A percentile compares a stretch with the other conserved stretches of the same genome.
Conservation (phyloP, 805 yeast species). For the Maudiozyma pseudohumilis region DNA sequence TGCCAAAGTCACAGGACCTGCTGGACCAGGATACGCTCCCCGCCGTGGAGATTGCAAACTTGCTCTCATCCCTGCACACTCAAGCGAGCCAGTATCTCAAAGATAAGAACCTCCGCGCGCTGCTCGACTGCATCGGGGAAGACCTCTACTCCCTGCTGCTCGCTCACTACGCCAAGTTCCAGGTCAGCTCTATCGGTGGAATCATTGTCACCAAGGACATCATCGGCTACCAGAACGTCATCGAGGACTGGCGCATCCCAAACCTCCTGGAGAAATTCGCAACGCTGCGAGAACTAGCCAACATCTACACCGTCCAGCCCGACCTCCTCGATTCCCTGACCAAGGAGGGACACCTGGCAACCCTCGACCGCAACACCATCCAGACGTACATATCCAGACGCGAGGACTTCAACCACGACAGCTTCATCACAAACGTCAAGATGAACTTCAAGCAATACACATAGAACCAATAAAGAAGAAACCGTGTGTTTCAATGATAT, state of each 20-base stretch:
- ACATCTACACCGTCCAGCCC: conserved; percentile 76
- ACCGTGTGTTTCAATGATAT: too few species aligned
- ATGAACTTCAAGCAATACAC: conserved; percentile 15
- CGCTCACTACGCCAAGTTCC: conserved; percentile 64
- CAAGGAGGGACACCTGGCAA: conserved; percentile 68
- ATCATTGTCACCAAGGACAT: conserved; percentile 73
- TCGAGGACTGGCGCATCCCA: conserved; percentile 57
- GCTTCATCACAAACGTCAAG: conserved; percentile 21
- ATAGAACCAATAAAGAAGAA: too few species aligned
- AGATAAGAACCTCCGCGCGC: conserved; percentile 39
- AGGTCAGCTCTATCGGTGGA: conserved; percentile 76
- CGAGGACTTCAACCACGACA: conserved; percentile 49
- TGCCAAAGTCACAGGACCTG: conserved; percentile 35
- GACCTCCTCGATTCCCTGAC: conserved; percentile 68
- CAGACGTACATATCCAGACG: conserved; percentile 60
- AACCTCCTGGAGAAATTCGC: conserved; percentile 55
- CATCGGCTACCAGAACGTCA: conserved; percentile 58
- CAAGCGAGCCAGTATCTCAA: conserved; percentile 33
- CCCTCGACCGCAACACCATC: conserved; percentile 50
- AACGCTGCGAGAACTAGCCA: conserved; percentile 71
- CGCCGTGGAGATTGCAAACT: conserved; percentile 51
- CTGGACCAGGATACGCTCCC: conserved; percentile 58
- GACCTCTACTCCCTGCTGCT: conserved; percentile 49
- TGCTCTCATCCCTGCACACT: conserved; percentile 30
- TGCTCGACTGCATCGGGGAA: conserved; percentile 49